phyloP scores from a whole-genome alignment of 441 rosid species.

The Mallotus japonicus region DNA sequence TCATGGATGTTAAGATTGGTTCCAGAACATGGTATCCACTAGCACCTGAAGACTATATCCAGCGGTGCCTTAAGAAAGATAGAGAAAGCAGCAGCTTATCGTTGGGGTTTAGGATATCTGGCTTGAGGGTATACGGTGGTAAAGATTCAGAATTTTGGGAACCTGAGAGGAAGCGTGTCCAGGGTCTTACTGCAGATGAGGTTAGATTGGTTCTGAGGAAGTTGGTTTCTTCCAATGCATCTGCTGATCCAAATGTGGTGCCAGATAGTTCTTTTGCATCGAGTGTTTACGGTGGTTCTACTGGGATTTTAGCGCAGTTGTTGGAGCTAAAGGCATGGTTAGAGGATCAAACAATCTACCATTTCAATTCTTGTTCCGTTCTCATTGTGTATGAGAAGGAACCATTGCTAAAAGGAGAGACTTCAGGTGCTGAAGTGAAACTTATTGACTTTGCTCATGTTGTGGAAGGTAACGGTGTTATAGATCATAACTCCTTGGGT shows the following conservation, averaged over 20 bases:
- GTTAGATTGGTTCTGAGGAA: conserved; percentile 58
- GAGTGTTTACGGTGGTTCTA: conserved; percentile 57
- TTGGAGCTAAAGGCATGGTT: conserved; percentile 87
- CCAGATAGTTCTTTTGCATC: conserved; percentile 64
- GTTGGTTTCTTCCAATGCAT: conserved; percentile 73
- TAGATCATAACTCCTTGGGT: conserved; percentile 95
- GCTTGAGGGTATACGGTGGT: conserved; percentile 53
- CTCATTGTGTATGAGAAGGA: conserved; percentile 70
- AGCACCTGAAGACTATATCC: conserved; percentile 69
- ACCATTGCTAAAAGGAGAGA: conserved; percentile 32
- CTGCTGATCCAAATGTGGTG: conserved; percentile 29
- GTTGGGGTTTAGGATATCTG: conserved; percentile 81
- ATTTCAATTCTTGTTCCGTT: conserved; percentile 84
- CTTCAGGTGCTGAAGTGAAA: conserved; percentile 49
- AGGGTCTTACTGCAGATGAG: conserved; percentile 41
- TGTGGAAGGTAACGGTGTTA: conserved; percentile 71
- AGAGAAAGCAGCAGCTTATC: conserved; percentile 43
- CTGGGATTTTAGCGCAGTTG: conserved; percentile 71
- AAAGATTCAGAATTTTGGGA: conserved; percentile 59
- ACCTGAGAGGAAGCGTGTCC: conserved; percentile 56
- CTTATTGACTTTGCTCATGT: conserved; percentile 98
- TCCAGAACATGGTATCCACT: conserved; percentile 93
- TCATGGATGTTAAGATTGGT: conserved; percentile 92
- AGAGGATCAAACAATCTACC: conserved; percentile 84
- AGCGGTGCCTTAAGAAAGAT: conserved; percentile 68